A percentile compares a stretch with the other conserved stretches of the same genome.
phyloP scores from a whole-genome alignment of 805 yeast species.

The Priceomyces haplophilus region DNA sequence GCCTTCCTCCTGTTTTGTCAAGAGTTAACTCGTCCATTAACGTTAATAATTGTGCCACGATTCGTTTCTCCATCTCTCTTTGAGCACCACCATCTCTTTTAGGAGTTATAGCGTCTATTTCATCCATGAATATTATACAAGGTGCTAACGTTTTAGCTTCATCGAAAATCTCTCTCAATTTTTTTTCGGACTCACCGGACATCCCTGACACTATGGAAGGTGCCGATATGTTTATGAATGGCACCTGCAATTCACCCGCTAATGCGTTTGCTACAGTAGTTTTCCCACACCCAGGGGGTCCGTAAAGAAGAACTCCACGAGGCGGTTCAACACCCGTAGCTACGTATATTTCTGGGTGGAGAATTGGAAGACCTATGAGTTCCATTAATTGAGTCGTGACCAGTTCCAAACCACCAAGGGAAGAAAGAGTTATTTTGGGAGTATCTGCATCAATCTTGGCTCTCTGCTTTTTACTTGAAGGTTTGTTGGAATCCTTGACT shows the following conservation, averaged over 20 bases:
- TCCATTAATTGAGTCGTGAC: slow-evolving; percentile 87
- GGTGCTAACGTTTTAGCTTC: slow-evolving; percentile 92
- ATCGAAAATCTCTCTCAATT: slow-evolving; percentile 85
- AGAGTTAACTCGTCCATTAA: slow-evolving; percentile 90
- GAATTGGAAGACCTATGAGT: slow-evolving; percentile 83
- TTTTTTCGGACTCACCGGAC: slow-evolving; percentile 99
- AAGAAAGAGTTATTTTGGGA: slow-evolving; percentile 63
- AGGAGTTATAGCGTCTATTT: slow-evolving; percentile 97
- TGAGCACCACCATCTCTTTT: slow-evolving; percentile 94
- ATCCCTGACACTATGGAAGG: slow-evolving; percentile 97
- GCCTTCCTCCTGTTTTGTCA: slow-evolving; percentile 87
- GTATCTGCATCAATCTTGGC: slow-evolving; percentile 60
- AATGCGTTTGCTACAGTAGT: slow-evolving; percentile 94
- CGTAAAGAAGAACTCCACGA: slow-evolving; percentile 88
- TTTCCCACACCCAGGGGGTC: slow-evolving; percentile 99
- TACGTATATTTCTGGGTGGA: slow-evolving; percentile 87
- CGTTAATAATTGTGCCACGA: slow-evolving; percentile 91
- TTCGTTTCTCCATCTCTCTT: slow-evolving; percentile 95
- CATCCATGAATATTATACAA: slow-evolving; percentile 89
- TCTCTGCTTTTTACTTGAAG: slow-evolving; percentile 24
- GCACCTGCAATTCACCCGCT: slow-evolving; percentile 92
- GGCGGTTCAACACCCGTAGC: slow-evolving; percentile 95
- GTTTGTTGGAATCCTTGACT: slow-evolving; percentile 44
- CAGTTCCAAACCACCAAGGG: slow-evolving; percentile 86
- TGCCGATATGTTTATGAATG: slow-evolving; percentile 87